phyloP scores from a whole-genome alignment of 306 rosid genomes.

The Ormosia emarginata region DNA sequence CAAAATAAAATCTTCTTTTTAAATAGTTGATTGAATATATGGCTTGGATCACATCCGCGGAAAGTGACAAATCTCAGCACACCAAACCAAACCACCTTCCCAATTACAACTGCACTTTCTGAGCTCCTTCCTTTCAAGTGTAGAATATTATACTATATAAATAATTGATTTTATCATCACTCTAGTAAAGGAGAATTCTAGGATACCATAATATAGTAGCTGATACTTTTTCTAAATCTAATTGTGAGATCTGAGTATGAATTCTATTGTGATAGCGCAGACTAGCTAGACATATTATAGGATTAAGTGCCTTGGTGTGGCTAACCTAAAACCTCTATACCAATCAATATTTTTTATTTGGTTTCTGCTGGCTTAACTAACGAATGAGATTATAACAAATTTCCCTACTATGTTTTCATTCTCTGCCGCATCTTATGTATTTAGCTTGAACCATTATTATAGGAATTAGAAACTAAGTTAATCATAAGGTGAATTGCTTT shows the following conservation, averaged over 20 bases:
- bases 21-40: constrained; percentile 8
- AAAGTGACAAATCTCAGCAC: constrained; percentile 20
- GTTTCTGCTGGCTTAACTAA: not conserved
- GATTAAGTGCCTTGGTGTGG: not conserved
- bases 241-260: not conserved
- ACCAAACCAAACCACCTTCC: constrained; percentile 1
- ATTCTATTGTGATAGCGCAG: not conserved
- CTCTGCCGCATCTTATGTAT: not conserved
- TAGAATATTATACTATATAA: not conserved
- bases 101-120: constrained; percentile 16
- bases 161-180: not conserved
- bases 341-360: no score
- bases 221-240: not conserved
- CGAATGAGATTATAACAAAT: not conserved
- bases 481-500: not conserved
- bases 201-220: constrained; percentile 5
- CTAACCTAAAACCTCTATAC: not conserved
- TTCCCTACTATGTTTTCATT: not conserved
- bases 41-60: not conserved
- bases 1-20: constrained; percentile 28
- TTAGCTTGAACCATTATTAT: not conserved
- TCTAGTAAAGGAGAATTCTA: not conserved
- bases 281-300: not conserved
- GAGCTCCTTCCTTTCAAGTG: constrained; percentile 27
- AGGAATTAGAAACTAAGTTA: not conserved